Evolutionary conservation across 345 rosid genomes (phyloP), one percentile per base, ranked within the genome.

Genomic region (Melaleuca quinquenervia): DNA sequence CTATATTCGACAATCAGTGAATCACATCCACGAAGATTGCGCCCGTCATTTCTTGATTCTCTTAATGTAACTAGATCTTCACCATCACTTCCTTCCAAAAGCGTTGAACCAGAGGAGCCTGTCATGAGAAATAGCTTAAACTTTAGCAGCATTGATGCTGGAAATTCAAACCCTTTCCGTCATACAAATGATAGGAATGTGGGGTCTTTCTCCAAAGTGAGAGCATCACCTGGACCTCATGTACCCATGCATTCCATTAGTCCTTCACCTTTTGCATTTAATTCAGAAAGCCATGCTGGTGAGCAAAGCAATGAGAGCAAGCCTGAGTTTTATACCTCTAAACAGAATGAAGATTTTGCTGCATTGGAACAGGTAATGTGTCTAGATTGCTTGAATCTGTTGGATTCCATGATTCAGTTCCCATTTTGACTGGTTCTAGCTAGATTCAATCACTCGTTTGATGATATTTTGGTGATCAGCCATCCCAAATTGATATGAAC

Each of bases 21-120:
- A 86, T 84, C 93, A 48, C 92, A 56, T 87, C 89, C 91, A 85
- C 84, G 92, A 90, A 95, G 92, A 92, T 91, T 93, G 84, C 95
- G 98, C 56, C 96, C 98, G 50, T 98, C 99, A 76, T 95, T 96
- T 89, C 96, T 96, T 83, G 99, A 96, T 92, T 92, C 98, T 84
- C 92, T 98, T 82, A 93, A 94, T 60, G 89, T 92, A 83, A 55
- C 94, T 20, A 93, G 93, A 90, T 89, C 90, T 86, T 84, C 96
- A 86, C 88, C 91, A 15, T 94, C 88, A 84, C 86, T 90, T 87
- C 88, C 83, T 85, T 86, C 86, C 87, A 93, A 86, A 88, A 94
- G 26, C 44, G 52, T 88, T 85, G 92, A 91, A 87, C 85, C 89
- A 82, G 86, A 86, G 82, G 90, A 87, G 54, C 84, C 91, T 41